Evolutionary conservation across 257 asterid genomes (phyloP).

Genomic region (Jasminum sambac): DNA sequence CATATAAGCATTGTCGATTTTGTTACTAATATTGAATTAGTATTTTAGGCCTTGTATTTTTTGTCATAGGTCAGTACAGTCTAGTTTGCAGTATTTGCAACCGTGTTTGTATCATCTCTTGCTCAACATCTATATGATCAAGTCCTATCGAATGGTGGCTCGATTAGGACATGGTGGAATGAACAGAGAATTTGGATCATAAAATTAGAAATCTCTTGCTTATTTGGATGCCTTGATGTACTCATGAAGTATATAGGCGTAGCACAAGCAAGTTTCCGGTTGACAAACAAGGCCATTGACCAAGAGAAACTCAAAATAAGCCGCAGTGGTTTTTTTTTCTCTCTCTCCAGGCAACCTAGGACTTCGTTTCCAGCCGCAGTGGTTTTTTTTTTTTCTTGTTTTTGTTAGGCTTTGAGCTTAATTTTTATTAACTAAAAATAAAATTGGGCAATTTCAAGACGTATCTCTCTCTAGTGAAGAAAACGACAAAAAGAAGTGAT

Average conservation of each 20-base stretch:
- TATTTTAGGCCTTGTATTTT: neutral
- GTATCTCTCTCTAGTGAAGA: too few species aligned
- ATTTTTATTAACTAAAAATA: too few species aligned
- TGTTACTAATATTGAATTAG: neutral
- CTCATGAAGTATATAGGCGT: constrained; percentile 39
- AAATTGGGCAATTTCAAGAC: too few species aligned
- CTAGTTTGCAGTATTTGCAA: constrained; percentile 53
- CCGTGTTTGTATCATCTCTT: constrained; percentile 39
- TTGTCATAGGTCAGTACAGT: constrained; percentile 41
- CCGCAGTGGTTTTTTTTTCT: too few species aligned
- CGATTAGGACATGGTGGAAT: constrained; percentile 52
- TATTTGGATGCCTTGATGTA: constrained; percentile 55
- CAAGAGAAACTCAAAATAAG: constrained; percentile 57
- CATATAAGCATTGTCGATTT: too few species aligned
- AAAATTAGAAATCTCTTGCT: constrained; percentile 51
- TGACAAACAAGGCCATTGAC: constrained; percentile 61
- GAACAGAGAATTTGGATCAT: constrained; percentile 61
- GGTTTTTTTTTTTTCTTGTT: too few species aligned
- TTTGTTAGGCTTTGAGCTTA: too few species aligned
- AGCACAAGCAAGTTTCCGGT: constrained; percentile 53
- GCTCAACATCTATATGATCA: constrained; percentile 47
- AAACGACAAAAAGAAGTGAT: too few species aligned
- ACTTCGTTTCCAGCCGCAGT: too few species aligned
- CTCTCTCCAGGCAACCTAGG: too few species aligned
- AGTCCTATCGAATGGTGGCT: constrained; percentile 52